These are phyloP conservation scores for Trichoderma simmonsii DNA, from an alignment of 2,329 filamentous ascomycete genomes.

Conservation along the genomic window DNA sequence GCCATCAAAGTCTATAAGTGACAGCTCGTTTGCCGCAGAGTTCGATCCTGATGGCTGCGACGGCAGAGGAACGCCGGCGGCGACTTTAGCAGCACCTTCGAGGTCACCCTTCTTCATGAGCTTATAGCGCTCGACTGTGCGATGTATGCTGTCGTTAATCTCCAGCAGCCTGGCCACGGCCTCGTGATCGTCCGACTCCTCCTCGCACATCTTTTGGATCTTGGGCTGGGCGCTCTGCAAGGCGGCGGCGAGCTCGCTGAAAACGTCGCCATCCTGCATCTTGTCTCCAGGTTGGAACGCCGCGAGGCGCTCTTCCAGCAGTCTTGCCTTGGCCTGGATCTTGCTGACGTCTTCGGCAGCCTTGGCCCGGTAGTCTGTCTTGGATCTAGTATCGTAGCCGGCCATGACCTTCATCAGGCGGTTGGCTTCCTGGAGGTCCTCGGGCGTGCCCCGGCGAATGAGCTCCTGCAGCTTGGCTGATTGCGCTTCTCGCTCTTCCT, in stretches of 20 bases:
- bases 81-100: constrained; percentile 77
- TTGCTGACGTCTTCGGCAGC: constrained; percentile 92
- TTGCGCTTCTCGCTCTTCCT: constrained; percentile 90
- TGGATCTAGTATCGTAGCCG: constrained; percentile 89
- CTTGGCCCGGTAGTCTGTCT: constrained; percentile 97
- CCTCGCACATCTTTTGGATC: constrained; percentile 99
- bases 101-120: constrained; percentile 93
- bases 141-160: constrained; percentile 98
- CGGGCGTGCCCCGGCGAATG: constrained; percentile 84
- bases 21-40: constrained; percentile 65
- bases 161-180: constrained; percentile 93
- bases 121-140: constrained; percentile 93
- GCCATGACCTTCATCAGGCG: constrained; percentile 99
- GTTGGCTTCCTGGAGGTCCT: constrained; percentile 95
- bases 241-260: constrained; percentile 81
- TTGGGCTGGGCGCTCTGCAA: constrained; percentile 94
- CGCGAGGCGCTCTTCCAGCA: constrained; percentile 90
- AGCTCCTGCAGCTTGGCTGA: constrained; percentile 98
- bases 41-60: constrained; percentile 57
- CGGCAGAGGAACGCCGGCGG: constrained; percentile 63
- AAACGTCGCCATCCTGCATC: constrained; percentile 66
- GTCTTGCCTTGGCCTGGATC: constrained; percentile 90
- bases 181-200: constrained; percentile 95
- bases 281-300: constrained; percentile 77
- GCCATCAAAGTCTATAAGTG: constrained; percentile 86